A percentile compares a stretch with the other conserved stretches of the same genome.
phyloP scores from a whole-genome alignment of 192 early-diverging fungal species.

The Allomyces arbusculus region DNA sequence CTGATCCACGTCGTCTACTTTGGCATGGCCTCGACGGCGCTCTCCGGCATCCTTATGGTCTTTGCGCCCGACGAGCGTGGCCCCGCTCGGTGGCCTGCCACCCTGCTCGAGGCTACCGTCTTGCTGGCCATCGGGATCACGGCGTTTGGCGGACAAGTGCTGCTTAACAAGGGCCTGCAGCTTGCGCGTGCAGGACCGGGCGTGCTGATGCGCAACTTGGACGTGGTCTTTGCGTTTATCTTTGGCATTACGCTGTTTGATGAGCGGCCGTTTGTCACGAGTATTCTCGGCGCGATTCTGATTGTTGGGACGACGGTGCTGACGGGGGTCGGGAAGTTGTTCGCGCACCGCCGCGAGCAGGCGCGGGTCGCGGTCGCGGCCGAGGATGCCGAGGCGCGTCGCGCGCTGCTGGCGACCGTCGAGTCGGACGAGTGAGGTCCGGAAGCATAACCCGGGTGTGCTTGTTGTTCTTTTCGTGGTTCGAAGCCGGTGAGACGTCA shows the following conservation, averaged over 20 bases:
- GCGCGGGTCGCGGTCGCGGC: too few relatives aligned
- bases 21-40: slow-evolving; percentile 32
- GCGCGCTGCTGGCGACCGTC: too few relatives aligned
- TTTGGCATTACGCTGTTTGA: slow-evolving; percentile 47
- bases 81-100: slow-evolving; percentile 8
- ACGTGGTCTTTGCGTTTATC: slow-evolving; percentile 60
- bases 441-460: too few relatives aligned
- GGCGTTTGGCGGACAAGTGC: slow-evolving; percentile 50
- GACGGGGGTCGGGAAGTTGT: slow-evolving; percentile 38
- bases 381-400: too few relatives aligned
- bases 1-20: slow-evolving; percentile 66
- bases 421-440: too few relatives aligned
- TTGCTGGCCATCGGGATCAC: slow-evolving; percentile 26
- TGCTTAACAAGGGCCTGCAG: slow-evolving; percentile 56
- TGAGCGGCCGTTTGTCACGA: slow-evolving; percentile 34
- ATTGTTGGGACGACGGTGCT: slow-evolving; percentile 40
- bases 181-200: slow-evolving; percentile 47
- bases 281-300: slow-evolving; percentile 32
- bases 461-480: too few relatives aligned
- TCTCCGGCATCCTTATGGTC: slow-evolving; percentile 22
- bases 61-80: slow-evolving; percentile 10
- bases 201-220: slow-evolving; percentile 60
- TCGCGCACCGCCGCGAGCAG: too few relatives aligned
- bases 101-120: slow-evolving; percentile 21
- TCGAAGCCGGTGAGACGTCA: too few relatives aligned